Conservation (phyloP, 768 basidiomycete species). For the Lactarius psammicola region DNA sequence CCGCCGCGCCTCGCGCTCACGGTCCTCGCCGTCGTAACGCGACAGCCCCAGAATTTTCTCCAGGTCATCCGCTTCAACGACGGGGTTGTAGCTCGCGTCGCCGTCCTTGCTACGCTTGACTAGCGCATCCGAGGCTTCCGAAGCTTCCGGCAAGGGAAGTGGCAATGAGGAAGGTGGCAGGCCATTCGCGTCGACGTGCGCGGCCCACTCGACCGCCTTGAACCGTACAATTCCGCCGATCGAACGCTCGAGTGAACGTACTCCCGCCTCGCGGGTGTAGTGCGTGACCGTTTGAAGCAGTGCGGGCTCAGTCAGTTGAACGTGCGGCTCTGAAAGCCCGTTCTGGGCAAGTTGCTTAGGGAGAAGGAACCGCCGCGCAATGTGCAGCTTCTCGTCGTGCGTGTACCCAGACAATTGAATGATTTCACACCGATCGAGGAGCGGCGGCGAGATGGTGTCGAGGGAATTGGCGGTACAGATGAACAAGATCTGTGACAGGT, state of each 20-base stretch:
- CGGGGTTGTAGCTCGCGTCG: conserved; percentile 45
- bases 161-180: conserved; percentile 24
- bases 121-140: background rate
- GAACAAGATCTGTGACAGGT: conserved; percentile 85
- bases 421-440: conserved; percentile 88
- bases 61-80: conserved; percentile 69
- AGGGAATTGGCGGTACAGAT: conserved; percentile 91
- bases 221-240: conserved; percentile 86
- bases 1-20: conserved; percentile 66
- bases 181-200: conserved; percentile 48
- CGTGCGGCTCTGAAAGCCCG: conserved; percentile 59
- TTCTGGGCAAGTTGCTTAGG: conserved; percentile 86
- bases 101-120: background rate
- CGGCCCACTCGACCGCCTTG: conserved; percentile 91
- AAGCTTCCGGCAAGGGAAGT: background rate
- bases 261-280: conserved; percentile 90
- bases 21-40: conserved; percentile 76
- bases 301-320: conserved; percentile 67
- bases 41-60: conserved; percentile 82
- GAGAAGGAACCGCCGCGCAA: conserved; percentile 81
- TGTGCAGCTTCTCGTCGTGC: conserved; percentile 88
- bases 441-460: conserved; percentile 83
- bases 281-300: conserved; percentile 69
- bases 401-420: conserved; percentile 85
- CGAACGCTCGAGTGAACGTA: conserved; percentile 84